These are phyloP conservation scores for Backusella australiensis DNA, from an alignment of 192 early-diverging fungal species.

Conservation along the genomic window DNA sequence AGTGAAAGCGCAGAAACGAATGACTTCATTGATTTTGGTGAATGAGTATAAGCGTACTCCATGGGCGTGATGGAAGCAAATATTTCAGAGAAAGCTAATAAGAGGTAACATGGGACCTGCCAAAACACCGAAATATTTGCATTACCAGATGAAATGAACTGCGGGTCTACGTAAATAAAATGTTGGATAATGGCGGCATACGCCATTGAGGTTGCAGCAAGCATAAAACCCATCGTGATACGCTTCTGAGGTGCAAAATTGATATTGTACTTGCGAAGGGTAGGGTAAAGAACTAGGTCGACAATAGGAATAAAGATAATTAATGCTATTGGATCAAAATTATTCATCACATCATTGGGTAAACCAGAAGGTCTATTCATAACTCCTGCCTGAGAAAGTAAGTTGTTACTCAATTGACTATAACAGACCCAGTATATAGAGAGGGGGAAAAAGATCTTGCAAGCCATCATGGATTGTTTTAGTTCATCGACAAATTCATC, in stretches of 20 bases:
- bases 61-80: constrained; percentile 64
- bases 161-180: constrained; percentile 53
- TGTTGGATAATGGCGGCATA: constrained; percentile 60
- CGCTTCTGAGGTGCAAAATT: constrained; percentile 51
- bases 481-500: constrained; percentile 62
- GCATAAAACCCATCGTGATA: constrained; percentile 57
- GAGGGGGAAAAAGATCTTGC: constrained; percentile 59
- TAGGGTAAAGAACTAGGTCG: constrained; percentile 54
- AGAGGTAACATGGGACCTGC: constrained; percentile 55
- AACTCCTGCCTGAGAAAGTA: constrained; percentile 57
- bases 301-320: constrained; percentile 56
- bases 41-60: constrained; percentile 62
- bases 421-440: constrained; percentile 67
- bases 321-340: constrained; percentile 54
- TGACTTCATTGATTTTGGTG: constrained; percentile 61
- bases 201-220: constrained; percentile 55
- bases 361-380: constrained; percentile 48
- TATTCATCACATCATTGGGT: constrained; percentile 64
- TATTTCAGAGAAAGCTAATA: constrained; percentile 58
- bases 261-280: constrained; percentile 50
- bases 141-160: constrained; percentile 32
- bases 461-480: constrained; percentile 49
- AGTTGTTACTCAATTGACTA: constrained; percentile 59
- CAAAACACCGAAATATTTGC: constrained; percentile 48
- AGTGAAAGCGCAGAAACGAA: constrained; percentile 61